phyloP scores from a whole-genome alignment of 257 asterid species.

The Solanum sitiens region DNA sequence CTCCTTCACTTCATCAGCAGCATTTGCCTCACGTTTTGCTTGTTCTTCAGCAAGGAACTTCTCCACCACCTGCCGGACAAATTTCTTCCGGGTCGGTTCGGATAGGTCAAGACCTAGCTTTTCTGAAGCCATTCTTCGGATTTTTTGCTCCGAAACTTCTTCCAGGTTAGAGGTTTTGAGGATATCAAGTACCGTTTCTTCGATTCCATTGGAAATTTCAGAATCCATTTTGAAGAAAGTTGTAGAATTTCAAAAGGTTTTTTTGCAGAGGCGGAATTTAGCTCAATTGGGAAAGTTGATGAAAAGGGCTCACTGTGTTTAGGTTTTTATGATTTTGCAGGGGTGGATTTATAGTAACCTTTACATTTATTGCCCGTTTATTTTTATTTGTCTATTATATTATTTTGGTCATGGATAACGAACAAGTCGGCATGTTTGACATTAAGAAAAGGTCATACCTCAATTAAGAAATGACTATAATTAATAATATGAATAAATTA shows the following conservation, averaged over 20 bases:
- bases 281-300: not conserved
- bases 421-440: too few relatives aligned
- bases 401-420: too few relatives aligned
- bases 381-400: not conserved
- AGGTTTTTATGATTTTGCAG: not conserved
- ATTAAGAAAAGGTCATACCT: too few relatives aligned
- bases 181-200: conserved; percentile 58
- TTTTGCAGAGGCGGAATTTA: not conserved
- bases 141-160: conserved; percentile 65
- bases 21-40: conserved; percentile 21
- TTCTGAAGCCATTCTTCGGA: conserved; percentile 75
- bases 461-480: too few relatives aligned
- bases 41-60: conserved; percentile 49
- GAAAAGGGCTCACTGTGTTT: not conserved
- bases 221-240: conserved; percentile 28
- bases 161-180: conserved; percentile 63
- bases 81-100: conserved; percentile 47
- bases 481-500: too few relatives aligned
- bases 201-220: conserved; percentile 41
- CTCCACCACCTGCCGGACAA: conserved; percentile 67
- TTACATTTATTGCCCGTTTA: not conserved
- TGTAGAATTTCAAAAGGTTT: not conserved
- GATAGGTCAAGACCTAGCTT: conserved; percentile 65
- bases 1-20: not conserved
- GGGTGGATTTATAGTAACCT: not conserved